A percentile compares a stretch with the other conserved stretches of the same genome.
phyloP scores from a whole-genome alignment of 345 rosid genomes.

The Erucastrum elatum region DNA sequence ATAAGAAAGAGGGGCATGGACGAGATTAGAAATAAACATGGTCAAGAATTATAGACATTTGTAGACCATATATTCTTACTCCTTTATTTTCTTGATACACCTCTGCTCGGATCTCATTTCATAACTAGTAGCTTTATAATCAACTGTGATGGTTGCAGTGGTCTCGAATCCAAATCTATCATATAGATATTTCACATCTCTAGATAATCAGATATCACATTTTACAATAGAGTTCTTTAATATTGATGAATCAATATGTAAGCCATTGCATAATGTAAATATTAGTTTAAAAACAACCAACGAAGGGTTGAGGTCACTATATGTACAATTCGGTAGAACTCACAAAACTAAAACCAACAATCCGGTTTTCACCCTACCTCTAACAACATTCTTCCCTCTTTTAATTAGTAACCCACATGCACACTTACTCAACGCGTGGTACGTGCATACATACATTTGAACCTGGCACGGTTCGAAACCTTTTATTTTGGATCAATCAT shows the following conservation, averaged over 20 bases:
- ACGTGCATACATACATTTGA: conserved; percentile 17
- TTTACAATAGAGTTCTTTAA: neutral
- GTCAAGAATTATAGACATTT: neutral
- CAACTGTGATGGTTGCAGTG: neutral
- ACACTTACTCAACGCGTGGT: neutral
- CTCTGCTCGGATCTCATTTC: neutral
- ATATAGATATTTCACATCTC: neutral
- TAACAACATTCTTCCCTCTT: conserved; percentile 12
- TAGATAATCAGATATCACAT: neutral
- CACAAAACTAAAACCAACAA: conserved; percentile 7
- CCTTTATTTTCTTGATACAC: neutral
- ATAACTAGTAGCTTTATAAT: neutral
- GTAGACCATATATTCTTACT: neutral
- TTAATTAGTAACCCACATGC: neutral
- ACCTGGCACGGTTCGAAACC: neutral
- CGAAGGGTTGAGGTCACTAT: neutral
- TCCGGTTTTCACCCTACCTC: neutral
- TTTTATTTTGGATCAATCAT: conserved; percentile 43
- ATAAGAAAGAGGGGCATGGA: neutral
- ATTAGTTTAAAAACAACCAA: conserved; percentile 7
- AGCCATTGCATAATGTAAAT: neutral
- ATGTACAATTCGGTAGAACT: conserved; percentile 21
- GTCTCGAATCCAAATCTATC: neutral
- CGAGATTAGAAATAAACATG: neutral
- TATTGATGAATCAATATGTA: neutral